A percentile compares a stretch with the other conserved stretches of the same genome.
These are phyloP conservation scores for Boletus sensibilis DNA, from an alignment of 768 basidiomycete genomes.

Conservation along the genomic window DNA sequence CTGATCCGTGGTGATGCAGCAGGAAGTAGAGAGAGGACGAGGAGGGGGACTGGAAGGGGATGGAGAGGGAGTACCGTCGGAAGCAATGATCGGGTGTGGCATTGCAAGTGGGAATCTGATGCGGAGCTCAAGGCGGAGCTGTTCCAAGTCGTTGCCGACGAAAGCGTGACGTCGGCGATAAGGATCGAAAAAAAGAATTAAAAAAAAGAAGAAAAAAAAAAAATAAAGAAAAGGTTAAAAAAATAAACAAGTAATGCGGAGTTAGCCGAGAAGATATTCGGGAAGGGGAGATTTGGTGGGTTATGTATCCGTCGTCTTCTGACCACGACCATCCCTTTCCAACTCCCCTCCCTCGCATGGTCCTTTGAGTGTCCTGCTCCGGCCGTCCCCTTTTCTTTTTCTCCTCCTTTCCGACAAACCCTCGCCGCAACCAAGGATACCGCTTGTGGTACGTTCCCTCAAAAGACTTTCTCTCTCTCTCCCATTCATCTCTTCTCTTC, in stretches of 20 bases:
- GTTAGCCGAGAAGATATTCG: conserved; percentile 29
- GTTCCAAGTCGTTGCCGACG: conserved; percentile 12
- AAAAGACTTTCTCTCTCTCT: background rate
- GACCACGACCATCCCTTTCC: conserved; percentile 25
- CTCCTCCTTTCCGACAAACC: conserved; percentile 36
- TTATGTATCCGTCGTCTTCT: conserved; percentile 34
- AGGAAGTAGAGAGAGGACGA: background rate
- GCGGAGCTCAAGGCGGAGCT: too few relatives aligned
- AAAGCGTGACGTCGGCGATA: conserved; percentile 29
- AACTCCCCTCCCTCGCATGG: conserved; percentile 32
- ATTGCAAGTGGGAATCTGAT: conserved; percentile 10
- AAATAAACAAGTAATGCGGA: conserved; percentile 20
- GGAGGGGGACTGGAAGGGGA: background rate
- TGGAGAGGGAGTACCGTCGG: background rate
- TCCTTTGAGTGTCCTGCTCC: conserved; percentile 32
- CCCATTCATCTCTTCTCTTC: background rate
- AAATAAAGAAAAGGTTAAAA: background rate
- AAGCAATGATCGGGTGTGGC: conserved; percentile 21
- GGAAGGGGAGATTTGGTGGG: conserved; percentile 14
- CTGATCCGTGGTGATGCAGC: conserved; percentile 9
- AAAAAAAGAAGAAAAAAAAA: conserved; percentile 9
- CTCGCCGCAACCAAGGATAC: conserved; percentile 53
- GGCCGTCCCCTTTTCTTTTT: conserved; percentile 24
- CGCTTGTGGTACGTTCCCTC: conserved; percentile 44
- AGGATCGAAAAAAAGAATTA: conserved; percentile 1